Base-by-base conservation (phyloP, 805 yeast species). In the Starmerella stellata region DNA sequence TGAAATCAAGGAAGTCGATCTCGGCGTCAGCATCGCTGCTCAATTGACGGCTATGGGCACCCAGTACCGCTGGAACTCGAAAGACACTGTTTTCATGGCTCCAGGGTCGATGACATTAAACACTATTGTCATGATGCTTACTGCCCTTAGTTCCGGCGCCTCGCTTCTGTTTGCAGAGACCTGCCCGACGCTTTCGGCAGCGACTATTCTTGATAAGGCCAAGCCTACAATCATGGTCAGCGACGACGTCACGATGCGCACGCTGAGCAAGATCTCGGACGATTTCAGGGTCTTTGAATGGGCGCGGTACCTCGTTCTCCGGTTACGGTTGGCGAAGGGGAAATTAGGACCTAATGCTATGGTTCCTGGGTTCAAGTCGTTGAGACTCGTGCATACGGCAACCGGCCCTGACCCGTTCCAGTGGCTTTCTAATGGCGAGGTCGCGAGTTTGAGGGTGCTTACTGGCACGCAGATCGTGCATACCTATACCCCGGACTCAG, bases 11-110 rank as follows among this genome's bases (percentile, higher is more conserved):
- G 46, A 49, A 30, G 37, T 40, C 27, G 48, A 50, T 29, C 42
- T 61, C 15, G 59, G 60, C 5, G 44, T 56, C 1, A 55, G 63
- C 1, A 45, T 61, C 8, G 63, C 62, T 1, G 53, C 59, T 5
- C 64, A 61, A 42, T 39, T 59, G 36, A 50, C 55, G 18, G 52
- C 52, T 1, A 45, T 60, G 17, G 61, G 59, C 1, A 39, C 43
- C 13, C 48, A 51, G 14, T 50, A 54, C 33, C 52, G 49, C 29
- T 53, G 59, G 56, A 41, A 21, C 1, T 16, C 42, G 2, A 19
- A 41, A 9, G 65, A 60, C 38, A 42, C 42, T 3, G 57, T 60
- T 2, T 48, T 55, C 18, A 41, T 55, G 21, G 52, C 55, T 30
- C 51, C 56, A 7, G 45, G 54, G 8, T 40, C 51, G 31, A 43